Evolutionary conservation across 164 flowering plant genomes (phyloP).

Genomic region (Magnolia officinalis): DNA sequence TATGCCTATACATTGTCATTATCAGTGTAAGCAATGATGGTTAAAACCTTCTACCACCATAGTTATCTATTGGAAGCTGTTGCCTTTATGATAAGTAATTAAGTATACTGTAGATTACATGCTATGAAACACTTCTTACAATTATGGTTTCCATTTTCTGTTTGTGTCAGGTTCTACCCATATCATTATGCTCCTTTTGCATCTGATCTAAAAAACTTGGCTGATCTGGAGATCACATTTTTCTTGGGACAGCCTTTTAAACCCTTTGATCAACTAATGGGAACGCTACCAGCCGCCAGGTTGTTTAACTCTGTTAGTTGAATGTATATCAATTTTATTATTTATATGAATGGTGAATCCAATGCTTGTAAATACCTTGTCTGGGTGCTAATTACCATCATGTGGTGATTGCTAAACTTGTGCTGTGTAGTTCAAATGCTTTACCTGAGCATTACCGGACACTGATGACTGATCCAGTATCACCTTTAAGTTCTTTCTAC

Average conservation of each 20-base stretch:
- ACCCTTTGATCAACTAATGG: constrained; percentile 98
- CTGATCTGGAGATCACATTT: constrained; percentile 84
- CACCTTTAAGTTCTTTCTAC: constrained; percentile 74
- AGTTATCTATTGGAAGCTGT: not conserved
- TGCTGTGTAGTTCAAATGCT: constrained; percentile 61
- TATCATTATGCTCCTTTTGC: constrained; percentile 99
- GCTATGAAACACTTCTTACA: not conserved
- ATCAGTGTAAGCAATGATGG: not conserved
- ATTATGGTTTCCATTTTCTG: constrained; percentile 7
- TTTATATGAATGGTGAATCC: not conserved
- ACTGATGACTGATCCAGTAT: constrained; percentile 80
- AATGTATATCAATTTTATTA: not conserved
- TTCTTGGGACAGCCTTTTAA: constrained; percentile 92
- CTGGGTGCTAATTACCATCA: not conserved
- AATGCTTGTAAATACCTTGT: not conserved
- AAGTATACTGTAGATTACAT: not conserved
- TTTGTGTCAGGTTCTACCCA: constrained; percentile 84
- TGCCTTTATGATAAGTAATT: not conserved
- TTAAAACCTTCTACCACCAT: not conserved
- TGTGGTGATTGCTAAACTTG: constrained; percentile 8
- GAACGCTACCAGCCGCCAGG: constrained; percentile 97
- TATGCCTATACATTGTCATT: not conserved
- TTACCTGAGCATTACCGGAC: constrained; percentile 71
- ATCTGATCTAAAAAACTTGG: constrained; percentile 82
- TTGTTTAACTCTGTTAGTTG: constrained; percentile 13